Conservation (phyloP, 2,329 filamentous ascomycete species). For the Tolypocladium pustulatum region DNA sequence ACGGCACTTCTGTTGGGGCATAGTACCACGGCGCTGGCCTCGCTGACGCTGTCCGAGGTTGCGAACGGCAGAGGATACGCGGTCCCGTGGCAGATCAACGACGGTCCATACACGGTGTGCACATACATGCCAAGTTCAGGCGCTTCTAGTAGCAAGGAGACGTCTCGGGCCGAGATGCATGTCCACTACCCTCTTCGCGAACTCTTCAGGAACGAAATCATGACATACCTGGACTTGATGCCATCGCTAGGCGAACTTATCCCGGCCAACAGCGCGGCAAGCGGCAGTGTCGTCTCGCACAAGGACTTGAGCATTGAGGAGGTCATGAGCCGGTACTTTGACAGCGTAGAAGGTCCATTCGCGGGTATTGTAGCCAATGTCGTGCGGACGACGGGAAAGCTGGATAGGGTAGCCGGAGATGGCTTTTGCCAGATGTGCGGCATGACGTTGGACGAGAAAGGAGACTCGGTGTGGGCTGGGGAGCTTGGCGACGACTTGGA, state of each 20-base stretch:
- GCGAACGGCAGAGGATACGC: conserved; percentile 84
- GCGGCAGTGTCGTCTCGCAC: conserved; percentile 44
- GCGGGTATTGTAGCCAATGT: conserved; percentile 92
- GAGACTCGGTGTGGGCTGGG: conserved; percentile 53
- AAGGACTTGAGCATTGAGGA: conserved; percentile 83
- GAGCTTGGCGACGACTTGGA: conserved; percentile 40
- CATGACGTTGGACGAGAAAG: conserved; percentile 51
- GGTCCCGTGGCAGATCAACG: conserved; percentile 70
- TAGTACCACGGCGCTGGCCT: conserved; percentile 79
- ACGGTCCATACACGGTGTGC: conserved; percentile 45
- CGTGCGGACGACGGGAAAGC: conserved; percentile 79
- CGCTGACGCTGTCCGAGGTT: conserved; percentile 75
- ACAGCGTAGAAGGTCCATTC: conserved; percentile 68
- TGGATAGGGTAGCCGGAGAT: conserved; percentile 40
- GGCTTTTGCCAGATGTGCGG: conserved; percentile 56
- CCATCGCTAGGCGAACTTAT: conserved; percentile 41
- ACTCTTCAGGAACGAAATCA: conserved; percentile 70
- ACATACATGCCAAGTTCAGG: conserved; percentile 15
- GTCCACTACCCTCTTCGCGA: conserved; percentile 79
- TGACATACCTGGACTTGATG: conserved; percentile 49
- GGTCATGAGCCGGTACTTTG: conserved; percentile 82
- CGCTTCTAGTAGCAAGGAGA: conserved; percentile 8
- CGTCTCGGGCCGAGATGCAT: conserved; percentile 17
- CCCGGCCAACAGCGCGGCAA: conserved; percentile 21
- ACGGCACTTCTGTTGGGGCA: conserved; percentile 71